These are phyloP conservation scores for Coemansia sp. DNA, from an alignment of 192 early-diverging fungal species.

Conservation along the genomic window DNA sequence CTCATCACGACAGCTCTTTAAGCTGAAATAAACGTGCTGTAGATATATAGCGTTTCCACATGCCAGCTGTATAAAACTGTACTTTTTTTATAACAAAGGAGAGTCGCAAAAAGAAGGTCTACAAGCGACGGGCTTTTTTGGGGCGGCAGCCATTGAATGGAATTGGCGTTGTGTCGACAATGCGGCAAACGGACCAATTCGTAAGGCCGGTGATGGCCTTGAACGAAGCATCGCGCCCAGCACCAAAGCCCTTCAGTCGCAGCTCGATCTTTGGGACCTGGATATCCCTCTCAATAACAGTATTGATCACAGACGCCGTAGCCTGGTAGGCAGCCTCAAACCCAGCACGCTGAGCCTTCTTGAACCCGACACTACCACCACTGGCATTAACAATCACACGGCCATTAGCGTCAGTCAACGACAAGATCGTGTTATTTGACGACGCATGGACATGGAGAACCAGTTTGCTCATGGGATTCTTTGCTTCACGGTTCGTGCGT, in stretches of 20 bases:
- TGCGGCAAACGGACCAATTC: slow-evolving; percentile 69
- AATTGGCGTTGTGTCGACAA: slow-evolving; percentile 89
- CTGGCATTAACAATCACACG: slow-evolving; percentile 70
- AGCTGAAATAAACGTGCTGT: too few relatives aligned
- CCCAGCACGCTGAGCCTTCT: slow-evolving; percentile 83
- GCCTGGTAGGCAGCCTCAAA: slow-evolving; percentile 93
- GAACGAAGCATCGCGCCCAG: slow-evolving; percentile 88
- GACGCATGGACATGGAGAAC: slow-evolving; percentile 53
- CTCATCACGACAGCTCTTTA: too few relatives aligned
- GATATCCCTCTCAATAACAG: slow-evolving; percentile 67
- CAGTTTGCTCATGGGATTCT: slow-evolving; percentile 35
- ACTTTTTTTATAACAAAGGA: background rate
- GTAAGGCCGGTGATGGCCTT: slow-evolving; percentile 76
- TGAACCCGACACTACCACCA: slow-evolving; percentile 82
- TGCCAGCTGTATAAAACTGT: too few relatives aligned
- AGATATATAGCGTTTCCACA: too few relatives aligned
- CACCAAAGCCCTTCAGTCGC: slow-evolving; percentile 86
- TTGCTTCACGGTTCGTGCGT: background rate
- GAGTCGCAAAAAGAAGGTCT: slow-evolving; percentile 9
- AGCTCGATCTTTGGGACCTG: slow-evolving; percentile 69
- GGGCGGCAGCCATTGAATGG: slow-evolving; percentile 91
- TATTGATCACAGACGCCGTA: slow-evolving; percentile 68
- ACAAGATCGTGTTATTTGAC: slow-evolving; percentile 88
- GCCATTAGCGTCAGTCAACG: slow-evolving; percentile 72
- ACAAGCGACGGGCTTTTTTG: slow-evolving; percentile 84